Base-by-base conservation (phyloP, 2,329 filamentous ascomycete species). In the Pestalotiopsis fici region DNA sequence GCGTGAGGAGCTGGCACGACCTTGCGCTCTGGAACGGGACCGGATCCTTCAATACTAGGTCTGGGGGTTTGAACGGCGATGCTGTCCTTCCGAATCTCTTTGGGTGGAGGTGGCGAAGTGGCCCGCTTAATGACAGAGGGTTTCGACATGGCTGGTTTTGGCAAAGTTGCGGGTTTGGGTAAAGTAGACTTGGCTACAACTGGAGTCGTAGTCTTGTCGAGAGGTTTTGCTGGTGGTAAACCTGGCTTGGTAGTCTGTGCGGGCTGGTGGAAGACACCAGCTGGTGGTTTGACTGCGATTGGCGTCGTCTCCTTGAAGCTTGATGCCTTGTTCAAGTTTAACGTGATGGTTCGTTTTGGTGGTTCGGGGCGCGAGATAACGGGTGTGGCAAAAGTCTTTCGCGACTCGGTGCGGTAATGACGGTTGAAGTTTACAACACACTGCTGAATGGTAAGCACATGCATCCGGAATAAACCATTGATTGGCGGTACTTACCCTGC, bases 271-370 rank as follows among this genome's bases (percentile, higher is more conserved):
- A 62, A 62, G 6, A 31, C 39, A 21, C 64, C 25, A 27, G 68
- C 18, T 15, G 69, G 65, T 15, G 71, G 67, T 9, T 71, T 72
- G 54, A 69, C 59, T 15, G 59, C 11, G 54, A 69, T 21, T 37
- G 66, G 63, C 23, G 70, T 72, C 28, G 67, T 61, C 18, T 28
- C 54, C 56, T 68, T 74, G 57, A 71, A 67, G 64, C 75, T 78
- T 9, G 66, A 61, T 12, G 68, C 71, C 60, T 70, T 71, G 59
- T 77, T 77, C 23, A 78, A 9, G 59, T 78, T 78, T 50, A 78
- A 64, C n/a, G 75, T 77, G 47, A 78, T 78, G 2, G 73, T 78
- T 47, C 76, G 75, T 60, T 75, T 77, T 12, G 73, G 71, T 11
- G 73, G 70, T 66, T 76, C 74, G 13, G 73, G 68, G n/a, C 71